Evolutionary conservation across 306 rosid genomes (phyloP), one percentile per base, ranked within the genome.

Genomic region (Comarum palustre): DNA sequence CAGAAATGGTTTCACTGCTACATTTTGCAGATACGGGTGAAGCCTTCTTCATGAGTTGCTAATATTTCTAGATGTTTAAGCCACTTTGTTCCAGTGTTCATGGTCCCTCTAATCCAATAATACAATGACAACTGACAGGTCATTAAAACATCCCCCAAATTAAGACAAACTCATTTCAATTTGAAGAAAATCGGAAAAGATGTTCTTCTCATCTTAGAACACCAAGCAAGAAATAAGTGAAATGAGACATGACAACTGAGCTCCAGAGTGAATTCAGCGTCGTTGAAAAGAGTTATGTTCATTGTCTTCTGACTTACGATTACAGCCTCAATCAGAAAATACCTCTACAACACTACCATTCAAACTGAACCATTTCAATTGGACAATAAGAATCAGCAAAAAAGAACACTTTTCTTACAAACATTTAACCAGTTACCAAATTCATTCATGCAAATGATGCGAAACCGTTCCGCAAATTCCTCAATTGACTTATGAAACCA

Each of bases 141-240:
- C 74, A 70, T n/a, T 29, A 51, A 36, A 22, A 70, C 7, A 12
- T n/a, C 34, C n/a, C 74, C 74, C 17, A 11, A 11, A 48, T 22
- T 48, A 11, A 7, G 25, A 71, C 65, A 15, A 6, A 24, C 22
- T 43, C 24, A 3, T 6, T 36, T 69, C 61, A 69, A 48, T 55
- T 71, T 41, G 2, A 6, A 32, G 52, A 70, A 70, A 34, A 20
- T 36, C 0, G 5, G 48, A 70, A 51, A 13, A 70, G 22, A 70
- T 51, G 46, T 13, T 36, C 52, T 31, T 50, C n/a, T 50, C 74
- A 52, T 32, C 31, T n/a, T 47, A 29, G 36, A 69, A 55, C 73
- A 31, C 31, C 45, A 48, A 12, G 74, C 4, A 69, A 29, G 38
- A 2, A 34, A 47, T 4, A 69, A 52, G 27, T 68, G 43, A 13